Percentiles rank a stretch among this genome's conserved stretches.
These are phyloP conservation scores for Pythium utonaiense DNA, from an alignment of 352 stramenopile genomes.

Conservation along the genomic window DNA sequence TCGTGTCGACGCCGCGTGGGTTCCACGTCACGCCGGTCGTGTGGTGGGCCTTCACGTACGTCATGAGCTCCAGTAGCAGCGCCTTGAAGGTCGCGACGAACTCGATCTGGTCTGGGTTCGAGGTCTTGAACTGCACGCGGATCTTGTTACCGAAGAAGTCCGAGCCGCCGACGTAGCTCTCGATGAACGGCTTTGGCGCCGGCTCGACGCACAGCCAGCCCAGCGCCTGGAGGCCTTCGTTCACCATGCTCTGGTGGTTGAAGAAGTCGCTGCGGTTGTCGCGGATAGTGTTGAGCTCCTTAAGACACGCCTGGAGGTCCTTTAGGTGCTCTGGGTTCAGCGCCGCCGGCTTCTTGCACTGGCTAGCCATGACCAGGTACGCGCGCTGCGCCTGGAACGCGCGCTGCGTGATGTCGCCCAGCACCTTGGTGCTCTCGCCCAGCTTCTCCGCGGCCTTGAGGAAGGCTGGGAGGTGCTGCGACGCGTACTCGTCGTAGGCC, in stretches of 20 bases:
- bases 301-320: conserved; percentile 70
- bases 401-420: conserved; percentile 83
- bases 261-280: conserved; percentile 82
- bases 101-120: conserved; percentile 86
- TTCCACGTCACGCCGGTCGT: conserved; percentile 94
- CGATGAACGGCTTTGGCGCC: conserved; percentile 92
- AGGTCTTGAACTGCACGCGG: conserved; percentile 94
- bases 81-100: conserved; percentile 95
- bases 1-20: conserved; percentile 63
- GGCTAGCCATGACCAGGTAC: conserved; percentile 91
- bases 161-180: conserved; percentile 92
- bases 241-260: conserved; percentile 88
- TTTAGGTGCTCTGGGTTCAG: conserved; percentile 70
- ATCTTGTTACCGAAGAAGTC: conserved; percentile 99
- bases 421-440: conserved; percentile 72
- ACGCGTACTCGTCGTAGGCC: conserved; percentile 91
- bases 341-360: conserved; percentile 90
- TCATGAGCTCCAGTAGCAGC: conserved; percentile 88
- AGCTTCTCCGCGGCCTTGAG: conserved; percentile 70
- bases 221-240: conserved; percentile 81
- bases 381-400: conserved; percentile 88
- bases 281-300: conserved; percentile 74
- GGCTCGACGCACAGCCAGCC: conserved; percentile 81
- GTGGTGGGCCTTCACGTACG: conserved; percentile 95
- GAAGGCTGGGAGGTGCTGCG: conserved; percentile 81